These are phyloP conservation scores for Solanum chiquidenum DNA, from an alignment of 257 asterid genomes.

Conservation along the genomic window DNA sequence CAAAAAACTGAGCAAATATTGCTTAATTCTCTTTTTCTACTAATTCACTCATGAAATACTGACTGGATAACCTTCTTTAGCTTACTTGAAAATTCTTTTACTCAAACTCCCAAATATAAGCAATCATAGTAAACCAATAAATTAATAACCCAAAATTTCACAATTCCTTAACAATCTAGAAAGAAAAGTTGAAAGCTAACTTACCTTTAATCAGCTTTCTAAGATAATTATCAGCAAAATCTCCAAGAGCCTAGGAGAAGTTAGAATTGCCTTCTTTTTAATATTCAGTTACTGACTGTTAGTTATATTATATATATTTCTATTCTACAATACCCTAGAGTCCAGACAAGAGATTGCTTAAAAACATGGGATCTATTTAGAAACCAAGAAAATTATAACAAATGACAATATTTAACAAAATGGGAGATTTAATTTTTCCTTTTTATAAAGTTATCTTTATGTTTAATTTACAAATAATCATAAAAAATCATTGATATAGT, in stretches of 20 bases:
- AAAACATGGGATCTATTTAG: constrained; percentile 4
- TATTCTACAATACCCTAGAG: constrained; percentile 3
- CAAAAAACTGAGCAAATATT: background rate
- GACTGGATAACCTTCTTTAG: background rate
- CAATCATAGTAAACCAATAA: background rate
- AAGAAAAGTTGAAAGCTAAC: background rate
- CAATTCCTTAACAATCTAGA: background rate
- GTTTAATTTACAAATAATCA: too few species aligned
- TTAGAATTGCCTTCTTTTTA: background rate
- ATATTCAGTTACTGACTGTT: background rate
- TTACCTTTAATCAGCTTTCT: constrained; percentile 14
- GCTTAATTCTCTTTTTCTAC: background rate
- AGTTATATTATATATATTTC: background rate
- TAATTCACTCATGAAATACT: background rate
- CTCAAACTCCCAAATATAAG: background rate
- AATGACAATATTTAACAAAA: background rate
- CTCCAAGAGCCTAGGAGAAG: constrained; percentile 22
- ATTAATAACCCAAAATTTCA: background rate
- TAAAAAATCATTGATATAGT: background rate
- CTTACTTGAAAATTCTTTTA: background rate
- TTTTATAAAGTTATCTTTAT: background rate
- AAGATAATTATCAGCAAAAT: constrained; percentile 17
- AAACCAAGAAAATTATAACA: constrained; percentile 18
- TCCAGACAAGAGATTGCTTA: constrained; percentile 23
- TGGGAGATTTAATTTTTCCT: background rate